A percentile compares a stretch with the other conserved stretches of the same genome.
These are phyloP conservation scores for Dioscorea alata DNA, from an alignment of 106 monocot genomes.

Conservation along the genomic window DNA sequence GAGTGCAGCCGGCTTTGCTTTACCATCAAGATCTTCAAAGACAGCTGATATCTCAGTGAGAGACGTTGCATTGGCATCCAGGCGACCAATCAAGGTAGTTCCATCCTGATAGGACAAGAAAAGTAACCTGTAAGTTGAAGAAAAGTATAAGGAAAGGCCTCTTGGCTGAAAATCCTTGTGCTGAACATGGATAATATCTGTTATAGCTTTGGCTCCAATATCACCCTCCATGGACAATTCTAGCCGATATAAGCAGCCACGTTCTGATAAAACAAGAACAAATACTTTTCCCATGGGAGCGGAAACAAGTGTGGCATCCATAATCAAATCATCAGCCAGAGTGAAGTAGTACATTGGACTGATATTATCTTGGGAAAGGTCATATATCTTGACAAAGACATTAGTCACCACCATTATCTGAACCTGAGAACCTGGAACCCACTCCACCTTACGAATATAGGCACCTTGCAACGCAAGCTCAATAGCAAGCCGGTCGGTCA, in stretches of 20 bases:
- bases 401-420: conserved; percentile 90
- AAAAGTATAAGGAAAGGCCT: conserved; percentile 75
- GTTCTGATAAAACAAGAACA: conserved; percentile 83
- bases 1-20: conserved; percentile 56
- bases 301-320: conserved; percentile 82
- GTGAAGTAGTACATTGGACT: conserved; percentile 96
- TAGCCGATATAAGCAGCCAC: conserved; percentile 59
- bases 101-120: conserved; percentile 93
- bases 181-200: conserved; percentile 48
- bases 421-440: conserved; percentile 98
- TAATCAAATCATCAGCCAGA: conserved; percentile 61
- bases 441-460: conserved; percentile 80
- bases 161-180: conserved; percentile 30
- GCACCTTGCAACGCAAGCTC: conserved; percentile 92
- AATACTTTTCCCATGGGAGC: conserved; percentile 76
- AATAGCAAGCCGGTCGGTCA: conserved; percentile 94
- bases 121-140: conserved; percentile 67
- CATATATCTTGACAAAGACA: conserved; percentile 98
- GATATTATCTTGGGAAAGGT: conserved; percentile 94
- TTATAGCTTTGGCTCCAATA: conserved; percentile 73
- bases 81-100: conserved; percentile 61
- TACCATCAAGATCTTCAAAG: conserved; percentile 74
- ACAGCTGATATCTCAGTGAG: conserved; percentile 58
- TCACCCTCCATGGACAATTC: conserved; percentile 73
- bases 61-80: conserved; percentile 51